These are phyloP conservation scores for Quercus berberidifolia DNA, from an alignment of 306 rosid species.

Conservation along the genomic window DNA sequence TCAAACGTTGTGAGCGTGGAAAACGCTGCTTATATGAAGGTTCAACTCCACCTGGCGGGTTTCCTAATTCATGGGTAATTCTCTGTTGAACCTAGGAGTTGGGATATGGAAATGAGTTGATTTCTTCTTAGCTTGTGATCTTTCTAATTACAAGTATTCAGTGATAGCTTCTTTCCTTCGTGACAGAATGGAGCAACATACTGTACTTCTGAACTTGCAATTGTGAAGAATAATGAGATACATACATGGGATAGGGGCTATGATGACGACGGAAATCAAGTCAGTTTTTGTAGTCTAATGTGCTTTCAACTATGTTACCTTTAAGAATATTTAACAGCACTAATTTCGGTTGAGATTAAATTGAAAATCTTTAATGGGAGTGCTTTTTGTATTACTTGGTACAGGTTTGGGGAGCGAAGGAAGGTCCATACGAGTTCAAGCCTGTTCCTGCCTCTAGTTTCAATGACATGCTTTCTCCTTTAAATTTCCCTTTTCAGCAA, in stretches of 20 bases:
- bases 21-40: conserved; percentile 97
- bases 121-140: neutral
- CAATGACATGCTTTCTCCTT: conserved; percentile 55
- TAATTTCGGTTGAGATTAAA: neutral
- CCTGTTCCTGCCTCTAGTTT: conserved; percentile 64
- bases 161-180: neutral
- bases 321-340: conserved; percentile 2
- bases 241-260: conserved; percentile 94
- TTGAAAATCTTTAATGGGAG: neutral
- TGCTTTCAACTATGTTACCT: neutral
- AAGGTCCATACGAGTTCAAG: conserved; percentile 87
- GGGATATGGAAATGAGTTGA: neutral
- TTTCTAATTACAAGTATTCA: neutral
- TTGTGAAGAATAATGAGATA: conserved; percentile 88
- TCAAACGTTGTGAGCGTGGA: conserved; percentile 91
- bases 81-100: neutral
- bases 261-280: conserved; percentile 85
- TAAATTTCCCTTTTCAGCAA: conserved; percentile 57
- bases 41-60: conserved; percentile 92
- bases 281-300: conserved; percentile 27
- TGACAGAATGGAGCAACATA: conserved; percentile 85
- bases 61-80: conserved; percentile 95
- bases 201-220: conserved; percentile 77
- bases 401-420: conserved; percentile 94
- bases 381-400: conserved; percentile 17